phyloP scores from a whole-genome alignment of 805 yeast genomes.

The Maudiozyma bulderi region DNA sequence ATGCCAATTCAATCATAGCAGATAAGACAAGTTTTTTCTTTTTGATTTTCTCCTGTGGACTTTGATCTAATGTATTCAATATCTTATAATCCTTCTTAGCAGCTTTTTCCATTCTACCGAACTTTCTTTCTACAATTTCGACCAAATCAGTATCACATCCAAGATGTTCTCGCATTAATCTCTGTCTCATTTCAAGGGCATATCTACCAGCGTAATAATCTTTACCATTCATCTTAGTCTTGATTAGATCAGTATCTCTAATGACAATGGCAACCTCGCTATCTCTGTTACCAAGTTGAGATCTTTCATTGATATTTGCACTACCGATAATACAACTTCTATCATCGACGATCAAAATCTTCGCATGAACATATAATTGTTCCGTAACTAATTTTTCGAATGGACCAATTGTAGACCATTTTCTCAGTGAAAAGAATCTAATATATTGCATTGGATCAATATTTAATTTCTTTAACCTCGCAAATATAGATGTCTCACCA shows the following conservation, averaged over 20 bases:
- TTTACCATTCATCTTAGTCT: slow-evolving; percentile 66
- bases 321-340: slow-evolving; percentile 90
- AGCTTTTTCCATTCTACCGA: slow-evolving; percentile 33
- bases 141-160: slow-evolving; percentile 87
- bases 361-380: slow-evolving; percentile 89
- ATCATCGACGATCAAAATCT: slow-evolving; percentile 86
- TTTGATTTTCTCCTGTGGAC: not conserved
- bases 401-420: slow-evolving; percentile 91
- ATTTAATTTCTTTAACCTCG: slow-evolving; percentile 65
- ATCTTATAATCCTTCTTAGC: slow-evolving; percentile 26
- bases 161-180: slow-evolving; percentile 93
- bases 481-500: slow-evolving; percentile 81
- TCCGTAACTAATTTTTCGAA: slow-evolving; percentile 69
- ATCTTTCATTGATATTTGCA: slow-evolving; percentile 93
- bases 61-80: slow-evolving; percentile 9
- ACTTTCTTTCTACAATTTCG: slow-evolving; percentile 71
- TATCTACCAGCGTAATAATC: slow-evolving; percentile 77
- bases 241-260: slow-evolving; percentile 67
- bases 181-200: slow-evolving; percentile 78
- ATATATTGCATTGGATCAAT: slow-evolving; percentile 86
- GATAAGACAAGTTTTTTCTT: slow-evolving; percentile 32
- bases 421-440: slow-evolving; percentile 82
- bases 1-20: slow-evolving; percentile 66
- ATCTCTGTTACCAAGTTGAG: slow-evolving; percentile 89
- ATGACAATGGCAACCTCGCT: slow-evolving; percentile 88